Base-by-base conservation (phyloP, 768 basidiomycete species). In the Kwoniella sp. region DNA sequence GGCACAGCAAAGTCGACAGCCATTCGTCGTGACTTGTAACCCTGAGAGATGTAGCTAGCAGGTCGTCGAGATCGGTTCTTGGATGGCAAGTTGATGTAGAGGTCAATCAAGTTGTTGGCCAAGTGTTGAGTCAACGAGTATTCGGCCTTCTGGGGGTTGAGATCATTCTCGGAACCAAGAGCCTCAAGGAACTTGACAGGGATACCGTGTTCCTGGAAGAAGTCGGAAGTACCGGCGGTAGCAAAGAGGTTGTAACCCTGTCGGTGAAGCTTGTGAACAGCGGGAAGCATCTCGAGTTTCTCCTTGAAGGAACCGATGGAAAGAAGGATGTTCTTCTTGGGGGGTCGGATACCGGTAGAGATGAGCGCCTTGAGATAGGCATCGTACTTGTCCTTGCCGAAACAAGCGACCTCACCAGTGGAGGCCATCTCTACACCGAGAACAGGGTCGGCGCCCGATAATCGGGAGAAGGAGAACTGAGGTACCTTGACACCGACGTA, bases 391-490 rank as follows among this genome's bases (percentile, higher is more conserved):
- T 99, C 90, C 69, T 85, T 88, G 7, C 96, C 96, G 81, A 99
- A 99, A 83, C 95, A 98, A 20, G 96, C 96, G 26, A 99, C 96
- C 80, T 99, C 96, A 63, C 96, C 96, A 0, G 95, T 99, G 20
- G 96, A 98, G 17, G 96, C 96, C 96, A 99, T 99, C 84, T 99
- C 96, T 48, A 98, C 95, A 75, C 96, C 95, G 13, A 97, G 86
- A 7, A 98, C 90, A 22, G 96, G 96, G 79, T 99, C 96, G 22
- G 96, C 96, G 26, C 96, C 96, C 22, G 92, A 94, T 37, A 99
- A 83, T 48, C 96, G 88, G 73, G 91, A 93, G 83, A 98, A 99
- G 73, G 91, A 93, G 87, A 98, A 99, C 81, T 99, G 96, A n/a
- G 96, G 93, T 2, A 96, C 95, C 84, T 99, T 99, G 82, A 99